Conservation (phyloP, 2,329 filamentous ascomycete genomes). For the Aspergillus vadensis region DNA sequence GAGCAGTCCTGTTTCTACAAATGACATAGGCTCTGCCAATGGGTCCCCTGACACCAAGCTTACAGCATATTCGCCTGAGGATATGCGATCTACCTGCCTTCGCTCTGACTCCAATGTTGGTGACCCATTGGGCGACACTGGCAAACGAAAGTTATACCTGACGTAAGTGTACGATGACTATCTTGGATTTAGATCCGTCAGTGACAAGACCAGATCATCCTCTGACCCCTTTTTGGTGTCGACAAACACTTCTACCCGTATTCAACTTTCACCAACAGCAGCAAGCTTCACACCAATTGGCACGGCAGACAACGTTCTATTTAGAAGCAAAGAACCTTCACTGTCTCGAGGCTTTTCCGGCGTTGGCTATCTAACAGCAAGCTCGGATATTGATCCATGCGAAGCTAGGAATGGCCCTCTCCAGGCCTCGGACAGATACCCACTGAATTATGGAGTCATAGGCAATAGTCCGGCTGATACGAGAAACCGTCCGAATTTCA, state of each 20-base stretch:
- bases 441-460: slow-evolving; percentile 27
- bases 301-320: slow-evolving; percentile 17
- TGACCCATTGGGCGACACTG: slow-evolving; percentile 19
- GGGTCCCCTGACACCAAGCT: slow-evolving; percentile 67
- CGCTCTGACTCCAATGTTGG: slow-evolving; percentile 20
- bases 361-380: slow-evolving; percentile 24
- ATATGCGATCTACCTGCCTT: slow-evolving; percentile 47
- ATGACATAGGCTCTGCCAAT: slow-evolving; percentile 59
- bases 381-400: slow-evolving; percentile 23
- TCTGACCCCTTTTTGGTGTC: slow-evolving; percentile 35
- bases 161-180: slow-evolving; percentile 21
- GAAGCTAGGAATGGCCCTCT: slow-evolving; percentile 12
- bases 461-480: slow-evolving; percentile 21
- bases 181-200: not conserved
- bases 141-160: slow-evolving; percentile 23
- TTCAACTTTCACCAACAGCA: slow-evolving; percentile 64
- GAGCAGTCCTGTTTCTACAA: slow-evolving; percentile 45
- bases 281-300: slow-evolving; percentile 61
- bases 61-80: slow-evolving; percentile 66
- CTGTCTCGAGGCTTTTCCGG: slow-evolving; percentile 17
- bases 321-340: slow-evolving; percentile 12
- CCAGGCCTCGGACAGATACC: slow-evolving; percentile 16
- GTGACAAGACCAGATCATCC: slow-evolving; percentile 20
- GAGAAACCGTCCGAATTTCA: slow-evolving; percentile 13
- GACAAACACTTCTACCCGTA: slow-evolving; percentile 18